Conservation (phyloP, 148 eudicot species). For the Drosera capensis region DNA sequence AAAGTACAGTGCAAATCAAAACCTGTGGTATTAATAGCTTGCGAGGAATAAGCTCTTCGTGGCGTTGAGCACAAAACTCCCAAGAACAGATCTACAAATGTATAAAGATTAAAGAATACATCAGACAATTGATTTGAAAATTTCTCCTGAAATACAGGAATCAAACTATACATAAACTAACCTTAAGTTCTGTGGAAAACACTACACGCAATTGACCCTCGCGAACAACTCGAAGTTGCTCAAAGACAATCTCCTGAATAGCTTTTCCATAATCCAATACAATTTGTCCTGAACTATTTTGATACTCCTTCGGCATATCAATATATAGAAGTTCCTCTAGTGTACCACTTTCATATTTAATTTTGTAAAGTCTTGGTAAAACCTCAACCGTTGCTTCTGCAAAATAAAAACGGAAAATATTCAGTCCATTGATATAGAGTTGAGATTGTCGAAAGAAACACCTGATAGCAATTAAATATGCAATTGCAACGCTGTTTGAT, state of each 20-base stretch:
- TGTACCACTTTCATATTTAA: slow-evolving; percentile 94
- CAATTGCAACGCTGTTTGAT: no score
- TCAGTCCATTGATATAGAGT: no score
- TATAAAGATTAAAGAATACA: slow-evolving; percentile 3
- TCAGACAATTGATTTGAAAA: no score
- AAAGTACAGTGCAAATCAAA: not conserved
- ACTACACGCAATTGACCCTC: slow-evolving; percentile 95
- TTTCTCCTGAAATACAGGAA: not conserved
- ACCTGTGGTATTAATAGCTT: slow-evolving; percentile 90
- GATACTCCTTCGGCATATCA: slow-evolving; percentile 91
- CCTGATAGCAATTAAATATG: no score
- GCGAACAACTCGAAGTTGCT: slow-evolving; percentile 94
- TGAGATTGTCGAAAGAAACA: no score
- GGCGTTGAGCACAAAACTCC: slow-evolving; percentile 97
- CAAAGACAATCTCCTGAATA: slow-evolving; percentile 86
- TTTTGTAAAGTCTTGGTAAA: slow-evolving; percentile 90
- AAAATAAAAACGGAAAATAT: not conserved
- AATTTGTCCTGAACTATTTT: slow-evolving; percentile 77
- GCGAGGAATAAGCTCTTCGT: slow-evolving; percentile 93
- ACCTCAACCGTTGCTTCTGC: slow-evolving; percentile 97
- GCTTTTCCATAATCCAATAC: slow-evolving; percentile 93
- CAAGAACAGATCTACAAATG: slow-evolving; percentile 78
- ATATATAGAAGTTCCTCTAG: slow-evolving; percentile 85
- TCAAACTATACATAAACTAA: slow-evolving; percentile 9
- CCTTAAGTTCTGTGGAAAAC: slow-evolving; percentile 88